Evolutionary conservation across 768 basidiomycete species (phyloP).

Genomic region (Leccinum variicolor): DNA sequence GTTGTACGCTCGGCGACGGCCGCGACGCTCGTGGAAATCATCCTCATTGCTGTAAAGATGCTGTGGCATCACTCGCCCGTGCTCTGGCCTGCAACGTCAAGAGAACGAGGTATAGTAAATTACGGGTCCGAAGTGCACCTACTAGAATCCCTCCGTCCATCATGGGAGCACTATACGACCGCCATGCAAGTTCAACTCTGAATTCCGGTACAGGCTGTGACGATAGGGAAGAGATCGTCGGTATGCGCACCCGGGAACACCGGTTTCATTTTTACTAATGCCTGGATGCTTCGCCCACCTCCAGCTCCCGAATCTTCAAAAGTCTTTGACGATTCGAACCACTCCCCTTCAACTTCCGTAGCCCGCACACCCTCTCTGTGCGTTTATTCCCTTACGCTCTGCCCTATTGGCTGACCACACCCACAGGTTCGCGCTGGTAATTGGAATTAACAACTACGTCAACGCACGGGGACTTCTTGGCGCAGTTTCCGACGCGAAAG

Average conservation of each 20-base stretch:
- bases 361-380: background rate
- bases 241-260: background rate
- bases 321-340: background rate
- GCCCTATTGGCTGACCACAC: background rate
- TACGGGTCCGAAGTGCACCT: background rate
- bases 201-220: background rate
- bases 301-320: background rate
- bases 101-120: background rate
- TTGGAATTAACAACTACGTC: conserved; percentile 42
- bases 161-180: background rate
- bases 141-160: background rate
- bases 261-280: background rate
- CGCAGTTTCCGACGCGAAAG: conserved; percentile 40
- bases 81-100: background rate
- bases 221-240: background rate
- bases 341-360: background rate
- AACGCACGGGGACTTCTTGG: conserved; percentile 28
- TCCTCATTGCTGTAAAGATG: background rate
- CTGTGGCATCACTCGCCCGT: background rate
- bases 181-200: background rate
- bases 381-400: no score
- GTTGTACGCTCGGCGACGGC: no score
- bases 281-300: background rate
- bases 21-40: no score
- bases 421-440: conserved; percentile 35